These are phyloP conservation scores for Coemansia sp. DNA, from an alignment of 192 early-diverging fungal species.

Conservation along the genomic window DNA sequence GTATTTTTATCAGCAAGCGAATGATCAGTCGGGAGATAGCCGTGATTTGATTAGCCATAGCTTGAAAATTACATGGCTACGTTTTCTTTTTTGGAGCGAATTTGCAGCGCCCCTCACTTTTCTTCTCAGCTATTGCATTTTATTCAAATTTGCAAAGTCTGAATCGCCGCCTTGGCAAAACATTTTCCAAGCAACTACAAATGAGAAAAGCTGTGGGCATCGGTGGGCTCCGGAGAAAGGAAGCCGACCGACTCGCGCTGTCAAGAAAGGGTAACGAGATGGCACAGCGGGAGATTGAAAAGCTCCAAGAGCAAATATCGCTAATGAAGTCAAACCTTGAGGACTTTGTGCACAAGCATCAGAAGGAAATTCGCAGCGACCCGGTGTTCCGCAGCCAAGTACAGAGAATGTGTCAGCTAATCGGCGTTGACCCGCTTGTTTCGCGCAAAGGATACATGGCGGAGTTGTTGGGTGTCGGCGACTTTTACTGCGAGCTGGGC, in stretches of 20 bases:
- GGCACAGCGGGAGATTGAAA: constrained; percentile 53
- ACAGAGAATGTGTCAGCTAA: constrained; percentile 88
- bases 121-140: no score
- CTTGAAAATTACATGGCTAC: no score
- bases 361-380: constrained; percentile 84
- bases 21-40: background rate
- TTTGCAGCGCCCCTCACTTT: no score
- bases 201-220: constrained; percentile 56
- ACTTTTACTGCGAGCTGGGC: constrained; percentile 96
- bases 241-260: constrained; percentile 46
- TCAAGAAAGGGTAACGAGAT: constrained; percentile 47
- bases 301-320: constrained; percentile 68
- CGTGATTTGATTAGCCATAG: background rate
- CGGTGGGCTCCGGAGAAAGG: constrained; percentile 56
- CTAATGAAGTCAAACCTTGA: constrained; percentile 81
- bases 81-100: no score
- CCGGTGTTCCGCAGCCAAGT: constrained; percentile 87
- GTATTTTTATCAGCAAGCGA: no score
- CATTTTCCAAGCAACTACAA: background rate
- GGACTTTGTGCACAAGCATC: constrained; percentile 82
- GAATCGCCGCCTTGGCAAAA: no score
- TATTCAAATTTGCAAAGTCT: background rate
- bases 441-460: constrained; percentile 97
- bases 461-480: constrained; percentile 89
- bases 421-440: constrained; percentile 95